A percentile compares a stretch with the other conserved stretches of the same genome.
These are phyloP conservation scores for Neurospora sp. DNA, from an alignment of 495 filamentous ascomycete species.

Conservation along the genomic window DNA sequence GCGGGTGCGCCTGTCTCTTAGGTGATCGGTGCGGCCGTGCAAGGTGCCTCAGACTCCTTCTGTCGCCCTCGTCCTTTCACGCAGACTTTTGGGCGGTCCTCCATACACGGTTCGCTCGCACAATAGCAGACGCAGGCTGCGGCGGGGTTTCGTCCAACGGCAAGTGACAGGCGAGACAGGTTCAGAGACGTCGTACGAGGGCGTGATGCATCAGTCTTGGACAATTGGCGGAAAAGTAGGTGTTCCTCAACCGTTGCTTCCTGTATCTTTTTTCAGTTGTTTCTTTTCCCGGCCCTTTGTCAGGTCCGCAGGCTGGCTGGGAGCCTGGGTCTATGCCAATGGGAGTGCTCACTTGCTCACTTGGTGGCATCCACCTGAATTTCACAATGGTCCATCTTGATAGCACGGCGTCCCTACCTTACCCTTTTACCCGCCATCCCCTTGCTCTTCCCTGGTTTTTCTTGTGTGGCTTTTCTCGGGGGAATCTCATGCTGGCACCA, in stretches of 20 bases:
- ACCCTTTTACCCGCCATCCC: neutral
- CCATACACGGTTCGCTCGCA: neutral
- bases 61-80: neutral
- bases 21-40: neutral
- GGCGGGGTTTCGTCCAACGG: constrained; percentile 14
- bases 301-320: neutral
- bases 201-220: constrained; percentile 10
- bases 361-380: neutral
- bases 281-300: neutral
- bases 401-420: neutral
- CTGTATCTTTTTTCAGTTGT: neutral
- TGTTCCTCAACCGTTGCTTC: neutral
- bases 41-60: neutral
- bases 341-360: neutral
- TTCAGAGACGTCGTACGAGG: constrained; percentile 5
- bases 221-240: constrained; percentile 5
- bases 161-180: constrained; percentile 16
- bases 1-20: neutral
- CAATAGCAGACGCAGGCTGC: neutral
- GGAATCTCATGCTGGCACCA: neutral
- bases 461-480: neutral
- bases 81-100: neutral
- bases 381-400: neutral
- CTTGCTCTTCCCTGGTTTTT: neutral
- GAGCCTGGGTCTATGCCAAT: neutral